phyloP scores from a whole-genome alignment of 148 eudicot genomes.

The Silene conica region DNA sequence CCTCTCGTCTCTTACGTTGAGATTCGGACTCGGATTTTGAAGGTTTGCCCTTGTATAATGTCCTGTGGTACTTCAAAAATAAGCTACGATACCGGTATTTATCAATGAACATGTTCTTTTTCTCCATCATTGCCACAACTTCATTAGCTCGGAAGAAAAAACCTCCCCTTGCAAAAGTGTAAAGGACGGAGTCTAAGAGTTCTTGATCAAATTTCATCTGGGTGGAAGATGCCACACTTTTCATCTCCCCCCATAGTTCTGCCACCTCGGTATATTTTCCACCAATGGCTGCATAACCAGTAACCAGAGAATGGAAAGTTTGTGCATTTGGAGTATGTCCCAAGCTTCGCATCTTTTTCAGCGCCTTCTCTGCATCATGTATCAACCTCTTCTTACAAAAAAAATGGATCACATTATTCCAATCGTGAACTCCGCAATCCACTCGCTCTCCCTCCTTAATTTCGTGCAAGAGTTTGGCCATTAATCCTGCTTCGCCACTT shows the following conservation, averaged over 20 bases:
- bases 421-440: conserved; percentile 84
- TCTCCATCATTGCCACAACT: conserved; percentile 89
- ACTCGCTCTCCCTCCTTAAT: conserved; percentile 67
- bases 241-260: conserved; percentile 96
- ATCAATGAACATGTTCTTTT: conserved; percentile 75
- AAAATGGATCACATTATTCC: conserved; percentile 89
- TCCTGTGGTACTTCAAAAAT: conserved; percentile 78
- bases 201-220: conserved; percentile 86
- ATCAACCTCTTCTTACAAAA: conserved; percentile 85
- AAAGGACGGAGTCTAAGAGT: conserved; percentile 80
- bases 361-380: conserved; percentile 97
- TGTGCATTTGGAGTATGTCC: conserved; percentile 88
- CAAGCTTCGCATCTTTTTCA: conserved; percentile 83
- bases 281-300: conserved; percentile 91
- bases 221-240: conserved; percentile 53
- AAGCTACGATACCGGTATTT: conserved; percentile 80
- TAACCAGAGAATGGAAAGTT: conserved; percentile 89
- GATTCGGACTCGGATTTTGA: conserved; percentile 69
- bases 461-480: conserved; percentile 80
- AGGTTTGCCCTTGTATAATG: conserved; percentile 75
- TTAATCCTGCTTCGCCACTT: conserved; percentile 54
- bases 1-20: conserved; percentile 65
- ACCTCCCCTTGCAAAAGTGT: conserved; percentile 93
- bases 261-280: conserved; percentile 87
- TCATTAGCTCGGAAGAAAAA: conserved; percentile 83